Conservation (phyloP, 2,329 filamentous ascomycete species). For the Scedosporium aurantiacum region DNA sequence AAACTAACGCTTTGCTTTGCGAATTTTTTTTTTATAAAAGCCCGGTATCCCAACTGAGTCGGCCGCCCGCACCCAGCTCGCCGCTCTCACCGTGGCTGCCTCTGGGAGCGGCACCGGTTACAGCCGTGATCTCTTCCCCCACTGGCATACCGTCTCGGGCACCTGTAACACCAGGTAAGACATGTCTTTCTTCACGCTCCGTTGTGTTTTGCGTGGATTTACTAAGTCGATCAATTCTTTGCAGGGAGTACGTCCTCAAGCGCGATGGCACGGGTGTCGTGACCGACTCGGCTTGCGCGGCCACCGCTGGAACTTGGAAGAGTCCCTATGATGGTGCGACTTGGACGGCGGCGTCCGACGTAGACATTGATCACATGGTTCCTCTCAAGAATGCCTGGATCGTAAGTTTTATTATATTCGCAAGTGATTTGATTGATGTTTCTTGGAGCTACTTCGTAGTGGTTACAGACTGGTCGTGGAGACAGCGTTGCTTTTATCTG, state of each 20-base stretch:
- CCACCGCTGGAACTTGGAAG: constrained; percentile 57
- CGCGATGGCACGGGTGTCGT: constrained; percentile 59
- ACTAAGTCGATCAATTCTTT: background rate
- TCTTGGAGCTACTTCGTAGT: too few species aligned
- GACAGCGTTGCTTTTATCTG: background rate
- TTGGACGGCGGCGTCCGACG: constrained; percentile 56
- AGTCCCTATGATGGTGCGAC: constrained; percentile 64
- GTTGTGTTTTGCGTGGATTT: background rate
- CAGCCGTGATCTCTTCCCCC: constrained; percentile 56
- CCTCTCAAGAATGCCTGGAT: constrained; percentile 74
- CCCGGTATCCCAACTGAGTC: constrained; percentile 52
- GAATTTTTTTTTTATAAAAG: constrained; percentile 14
- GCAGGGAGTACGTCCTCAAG: constrained; percentile 55
- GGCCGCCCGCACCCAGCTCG: constrained; percentile 46
- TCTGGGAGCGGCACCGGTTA: constrained; percentile 46
- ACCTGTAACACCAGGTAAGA: constrained; percentile 54
- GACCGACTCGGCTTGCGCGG: constrained; percentile 45
- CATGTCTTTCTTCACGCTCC: background rate
- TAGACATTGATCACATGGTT: constrained; percentile 79
- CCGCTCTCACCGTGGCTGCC: constrained; percentile 44
- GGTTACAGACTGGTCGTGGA: too few species aligned
- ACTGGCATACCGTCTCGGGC: constrained; percentile 57
- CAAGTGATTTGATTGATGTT: too few species aligned
- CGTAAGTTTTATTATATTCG: constrained; percentile 25
- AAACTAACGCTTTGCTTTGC: background rate